A percentile compares a stretch with the other conserved stretches of the same genome.
Evolutionary conservation across 2,329 filamentous ascomycete genomes (phyloP).

Genomic region (Neofusicoccum sp.): DNA sequence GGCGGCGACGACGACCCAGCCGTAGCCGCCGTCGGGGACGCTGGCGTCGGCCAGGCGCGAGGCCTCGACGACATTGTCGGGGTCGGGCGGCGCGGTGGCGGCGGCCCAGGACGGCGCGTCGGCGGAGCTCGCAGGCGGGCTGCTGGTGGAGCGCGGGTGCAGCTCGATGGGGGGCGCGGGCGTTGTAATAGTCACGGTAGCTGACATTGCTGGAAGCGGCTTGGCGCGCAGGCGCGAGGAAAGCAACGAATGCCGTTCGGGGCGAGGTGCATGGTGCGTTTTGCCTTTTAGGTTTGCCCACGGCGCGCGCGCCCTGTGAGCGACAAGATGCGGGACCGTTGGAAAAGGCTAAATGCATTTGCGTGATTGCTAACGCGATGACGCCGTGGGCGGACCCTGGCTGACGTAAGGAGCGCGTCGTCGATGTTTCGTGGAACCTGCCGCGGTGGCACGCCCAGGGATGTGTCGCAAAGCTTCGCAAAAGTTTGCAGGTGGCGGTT

Average conservation of each 20-base stretch:
- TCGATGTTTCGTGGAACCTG: constrained; percentile 2
- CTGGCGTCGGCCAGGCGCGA: constrained; percentile 19
- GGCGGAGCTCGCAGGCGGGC: not conserved
- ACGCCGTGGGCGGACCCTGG: not conserved
- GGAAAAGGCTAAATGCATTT: not conserved
- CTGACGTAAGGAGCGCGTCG: constrained; percentile 12
- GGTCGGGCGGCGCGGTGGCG: constrained; percentile 11
- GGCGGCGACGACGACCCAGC: constrained; percentile 54
- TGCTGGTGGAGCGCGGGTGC: not conserved
- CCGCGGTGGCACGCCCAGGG: constrained; percentile 11
- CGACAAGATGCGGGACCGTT: constrained; percentile 13
- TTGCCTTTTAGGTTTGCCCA: constrained; percentile 1
- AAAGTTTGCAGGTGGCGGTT: constrained; percentile 11
- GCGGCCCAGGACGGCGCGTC: not conserved
- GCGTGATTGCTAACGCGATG: not conserved
- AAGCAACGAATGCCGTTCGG: not conserved
- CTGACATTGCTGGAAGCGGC: constrained; percentile 9
- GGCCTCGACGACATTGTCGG: constrained; percentile 15
- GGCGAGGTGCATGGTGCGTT: constrained; percentile 2
- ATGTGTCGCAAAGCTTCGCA: constrained; percentile 9
- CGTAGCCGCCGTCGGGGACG: constrained; percentile 55
- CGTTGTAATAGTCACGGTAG: not conserved
- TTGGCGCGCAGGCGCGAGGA: not conserved
- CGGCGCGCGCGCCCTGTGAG: constrained; percentile 3
- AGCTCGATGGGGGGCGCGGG: constrained; percentile 1